Conservation (phyloP, 352 stramenopile species). For the Phytophthora citrophthora region DNA sequence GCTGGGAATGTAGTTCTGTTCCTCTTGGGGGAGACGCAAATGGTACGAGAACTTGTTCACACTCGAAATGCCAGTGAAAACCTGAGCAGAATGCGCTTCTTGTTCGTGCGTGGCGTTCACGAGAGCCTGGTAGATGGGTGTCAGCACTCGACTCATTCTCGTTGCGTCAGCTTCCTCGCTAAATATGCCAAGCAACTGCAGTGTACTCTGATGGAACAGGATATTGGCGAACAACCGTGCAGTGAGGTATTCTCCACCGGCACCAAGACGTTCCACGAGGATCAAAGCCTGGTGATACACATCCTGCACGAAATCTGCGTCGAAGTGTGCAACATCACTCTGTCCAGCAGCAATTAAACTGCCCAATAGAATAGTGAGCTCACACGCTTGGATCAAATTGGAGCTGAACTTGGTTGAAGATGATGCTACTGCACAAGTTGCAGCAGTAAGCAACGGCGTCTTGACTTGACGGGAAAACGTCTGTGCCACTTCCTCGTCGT, state of each 20-base stretch:
- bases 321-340: constrained; percentile 7
- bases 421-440: constrained; percentile 10
- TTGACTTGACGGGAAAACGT: constrained; percentile 35
- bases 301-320: constrained; percentile 33
- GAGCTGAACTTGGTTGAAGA: constrained; percentile 25
- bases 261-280: constrained; percentile 45
- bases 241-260: constrained; percentile 60
- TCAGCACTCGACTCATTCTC: constrained; percentile 56
- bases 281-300: constrained; percentile 51
- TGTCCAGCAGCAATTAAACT: constrained; percentile 30
- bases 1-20: constrained; percentile 52
- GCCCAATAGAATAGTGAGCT: constrained; percentile 31
- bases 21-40: constrained; percentile 62
- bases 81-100: constrained; percentile 52
- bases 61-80: constrained; percentile 32
- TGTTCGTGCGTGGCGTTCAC: constrained; percentile 64
- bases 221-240: constrained; percentile 50
- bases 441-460: constrained; percentile 23
- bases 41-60: constrained; percentile 57
- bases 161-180: constrained; percentile 42
- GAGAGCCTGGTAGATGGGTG: constrained; percentile 74
- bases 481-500: constrained; percentile 54
- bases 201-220: constrained; percentile 51
- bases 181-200: constrained; percentile 57
- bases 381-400: constrained; percentile 43